phyloP scores from a whole-genome alignment of 2,329 filamentous ascomycete species.

The Cryphonectria japonica region DNA sequence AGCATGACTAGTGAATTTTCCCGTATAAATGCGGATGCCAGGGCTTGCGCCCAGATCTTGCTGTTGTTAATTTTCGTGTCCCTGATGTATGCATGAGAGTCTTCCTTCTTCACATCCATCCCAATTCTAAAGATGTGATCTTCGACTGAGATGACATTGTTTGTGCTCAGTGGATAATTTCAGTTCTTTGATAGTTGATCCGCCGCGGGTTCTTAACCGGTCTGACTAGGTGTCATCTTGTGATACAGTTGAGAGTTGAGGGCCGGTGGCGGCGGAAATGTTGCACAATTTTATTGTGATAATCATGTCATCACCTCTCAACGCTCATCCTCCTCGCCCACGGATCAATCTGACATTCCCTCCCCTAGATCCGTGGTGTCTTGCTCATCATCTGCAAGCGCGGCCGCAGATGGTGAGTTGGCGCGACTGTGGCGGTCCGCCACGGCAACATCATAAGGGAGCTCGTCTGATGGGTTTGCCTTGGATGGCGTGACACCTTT shows the following conservation, averaged over 20 bases:
- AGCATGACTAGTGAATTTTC: neutral
- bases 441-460: neutral
- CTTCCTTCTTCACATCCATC: conserved; percentile 19
- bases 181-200: neutral
- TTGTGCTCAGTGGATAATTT: neutral
- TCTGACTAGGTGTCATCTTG: neutral
- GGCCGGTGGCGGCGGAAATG: no score
- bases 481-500: conserved; percentile 10
- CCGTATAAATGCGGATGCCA: neutral
- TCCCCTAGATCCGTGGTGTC: conserved; percentile 24
- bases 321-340: conserved; percentile 27
- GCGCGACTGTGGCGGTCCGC: conserved; percentile 4
- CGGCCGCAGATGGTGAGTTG: conserved; percentile 18
- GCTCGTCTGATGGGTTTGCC: conserved; percentile 1
- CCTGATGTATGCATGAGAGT: neutral
- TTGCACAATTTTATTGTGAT: neutral
- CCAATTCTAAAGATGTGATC: neutral
- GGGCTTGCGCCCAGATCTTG: conserved; percentile 19
- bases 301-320: conserved; percentile 20
- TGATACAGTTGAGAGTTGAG: neutral
- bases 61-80: neutral
- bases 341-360: conserved; percentile 28
- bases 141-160: neutral
- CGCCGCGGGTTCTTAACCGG: neutral
- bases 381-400: conserved; percentile 27